phyloP scores from a whole-genome alignment of 495 filamentous ascomycete species.

The Annulohypoxylon moriforme region DNA sequence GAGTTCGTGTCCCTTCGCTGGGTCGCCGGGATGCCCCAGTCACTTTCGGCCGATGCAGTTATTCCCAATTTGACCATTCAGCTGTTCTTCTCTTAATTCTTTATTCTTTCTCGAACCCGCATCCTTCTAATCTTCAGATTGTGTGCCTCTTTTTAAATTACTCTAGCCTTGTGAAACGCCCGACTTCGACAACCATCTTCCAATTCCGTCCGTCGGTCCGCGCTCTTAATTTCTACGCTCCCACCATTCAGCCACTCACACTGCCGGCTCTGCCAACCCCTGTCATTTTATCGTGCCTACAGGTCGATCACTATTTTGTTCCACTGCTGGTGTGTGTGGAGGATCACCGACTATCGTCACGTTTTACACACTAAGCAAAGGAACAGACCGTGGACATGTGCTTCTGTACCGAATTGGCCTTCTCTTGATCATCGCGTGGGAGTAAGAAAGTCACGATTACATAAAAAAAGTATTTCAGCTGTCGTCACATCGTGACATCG shows the following conservation, averaged over 20 bases:
- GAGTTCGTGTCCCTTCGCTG: neutral
- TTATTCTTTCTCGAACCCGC: conserved; percentile 31
- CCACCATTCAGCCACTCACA: conserved; percentile 3
- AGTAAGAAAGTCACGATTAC: conserved; percentile 13
- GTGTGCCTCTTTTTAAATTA: conserved; percentile 9
- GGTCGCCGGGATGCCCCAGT: conserved; percentile 4
- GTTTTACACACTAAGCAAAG: conserved; percentile 18
- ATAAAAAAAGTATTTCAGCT: conserved; percentile 9
- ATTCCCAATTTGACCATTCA: neutral
- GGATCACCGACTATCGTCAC: conserved; percentile 25
- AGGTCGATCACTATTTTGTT: conserved; percentile 39
- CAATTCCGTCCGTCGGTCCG: conserved; percentile 27
- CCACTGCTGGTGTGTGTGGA: conserved; percentile 32
- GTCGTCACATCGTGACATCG: conserved; percentile 43
- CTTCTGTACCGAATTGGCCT: conserved; percentile 8
- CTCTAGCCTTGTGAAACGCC: conserved; percentile 31
- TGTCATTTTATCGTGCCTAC: conserved; percentile 23
- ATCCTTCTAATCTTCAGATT: neutral
- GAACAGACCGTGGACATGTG: neutral
- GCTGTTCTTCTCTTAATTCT: neutral
- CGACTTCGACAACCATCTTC: conserved; percentile 11
- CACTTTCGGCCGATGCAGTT: neutral
- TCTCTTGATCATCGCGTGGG: conserved; percentile 13
- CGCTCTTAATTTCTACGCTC: conserved; percentile 25
- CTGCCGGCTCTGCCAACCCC: neutral